Evolutionary conservation across 345 rosid species (phyloP), one percentile per base, ranked within the genome.

Genomic region (Ceriops zippeliana): DNA sequence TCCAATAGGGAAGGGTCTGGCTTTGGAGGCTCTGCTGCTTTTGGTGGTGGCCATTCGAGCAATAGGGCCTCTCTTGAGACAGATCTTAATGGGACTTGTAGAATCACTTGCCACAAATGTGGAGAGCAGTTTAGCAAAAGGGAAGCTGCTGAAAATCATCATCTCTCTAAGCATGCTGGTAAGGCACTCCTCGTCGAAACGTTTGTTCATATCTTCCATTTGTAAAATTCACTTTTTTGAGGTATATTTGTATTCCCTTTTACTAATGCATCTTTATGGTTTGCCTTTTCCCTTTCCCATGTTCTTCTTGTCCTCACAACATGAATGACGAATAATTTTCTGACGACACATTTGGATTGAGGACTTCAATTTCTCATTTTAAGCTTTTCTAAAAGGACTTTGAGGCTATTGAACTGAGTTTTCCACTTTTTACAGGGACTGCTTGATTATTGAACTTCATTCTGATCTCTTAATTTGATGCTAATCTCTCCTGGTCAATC

Each of bases 91-190:
- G 86, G 85, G 51, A 72, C 77, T 71, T 83, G 84, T 71, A 71
- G 79, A 66, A 78, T 93, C 51, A 87, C 90, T 73, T 95, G 99
- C 73, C 99, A 95, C 70, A 95, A 91, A 83, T 95, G 99, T 74
- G 99, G 97, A 61, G 92, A 95, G 75, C 96, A 87, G 68, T 95
- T 95, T 68, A 86, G 59, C 75, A 95, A 89, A 84, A 84, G 88
- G 84, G 99, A 91, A 75, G 96, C 89, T 72, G 97, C 99, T 63
- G 99, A 95, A 84, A 86, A 87, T 20, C 99, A 95, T 74, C 96
- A 95, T 85, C 95, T 95, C 69, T 95, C 97, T 34, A 95, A 88
- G 80, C 99, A 95, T 80, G 99, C 99, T 62, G 96, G 99, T 95
- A 75, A 76, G 69, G 37, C 51, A 51, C 4, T 57, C 21, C 30